These are phyloP conservation scores for Xylaria sp. DNA, from an alignment of 2,329 filamentous ascomycete species.

Conservation along the genomic window DNA sequence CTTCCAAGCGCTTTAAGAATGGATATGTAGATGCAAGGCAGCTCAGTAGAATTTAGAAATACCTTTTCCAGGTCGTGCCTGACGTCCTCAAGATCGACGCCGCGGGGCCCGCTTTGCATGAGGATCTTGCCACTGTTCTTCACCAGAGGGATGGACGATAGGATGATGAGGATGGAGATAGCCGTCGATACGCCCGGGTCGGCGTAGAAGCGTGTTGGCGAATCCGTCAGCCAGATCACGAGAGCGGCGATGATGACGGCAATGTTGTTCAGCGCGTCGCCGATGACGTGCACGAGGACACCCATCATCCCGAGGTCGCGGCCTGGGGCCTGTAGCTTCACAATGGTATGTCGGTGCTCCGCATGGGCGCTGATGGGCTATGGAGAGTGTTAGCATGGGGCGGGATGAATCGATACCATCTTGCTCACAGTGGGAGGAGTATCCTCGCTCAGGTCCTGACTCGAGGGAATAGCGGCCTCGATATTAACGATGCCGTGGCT, in stretches of 20 bases:
- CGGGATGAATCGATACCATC: background rate
- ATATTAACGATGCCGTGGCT: conserved; percentile 40
- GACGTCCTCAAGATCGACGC: conserved; percentile 65
- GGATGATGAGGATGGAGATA: conserved; percentile 75
- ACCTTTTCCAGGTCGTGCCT: conserved; percentile 72
- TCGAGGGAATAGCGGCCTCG: conserved; percentile 33
- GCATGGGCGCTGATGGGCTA: conserved; percentile 48
- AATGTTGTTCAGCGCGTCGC: conserved; percentile 77
- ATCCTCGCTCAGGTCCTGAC: conserved; percentile 34
- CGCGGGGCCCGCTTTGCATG: conserved; percentile 67
- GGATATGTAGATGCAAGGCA: too few relatives aligned
- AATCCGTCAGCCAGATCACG: conserved; percentile 69
- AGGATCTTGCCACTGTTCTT: conserved; percentile 68
- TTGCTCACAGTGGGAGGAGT: conserved; percentile 35
- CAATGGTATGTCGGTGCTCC: conserved; percentile 54
- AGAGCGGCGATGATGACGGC: conserved; percentile 74
- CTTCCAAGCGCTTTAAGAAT: background rate
- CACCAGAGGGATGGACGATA: conserved; percentile 67
- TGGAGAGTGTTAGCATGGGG: conserved; percentile 2
- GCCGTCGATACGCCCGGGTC: conserved; percentile 72
- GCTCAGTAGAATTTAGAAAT: conserved; percentile 8
- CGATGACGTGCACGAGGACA: conserved; percentile 72
- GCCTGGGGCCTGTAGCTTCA: conserved; percentile 43
- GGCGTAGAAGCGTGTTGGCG: conserved; percentile 67
- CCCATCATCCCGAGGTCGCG: conserved; percentile 74